A percentile compares a stretch with the other conserved stretches of the same genome.
Evolutionary conservation across 1,284 basidiomycete genomes (phyloP).

Genomic region (Cryptococcus wingfieldii): DNA sequence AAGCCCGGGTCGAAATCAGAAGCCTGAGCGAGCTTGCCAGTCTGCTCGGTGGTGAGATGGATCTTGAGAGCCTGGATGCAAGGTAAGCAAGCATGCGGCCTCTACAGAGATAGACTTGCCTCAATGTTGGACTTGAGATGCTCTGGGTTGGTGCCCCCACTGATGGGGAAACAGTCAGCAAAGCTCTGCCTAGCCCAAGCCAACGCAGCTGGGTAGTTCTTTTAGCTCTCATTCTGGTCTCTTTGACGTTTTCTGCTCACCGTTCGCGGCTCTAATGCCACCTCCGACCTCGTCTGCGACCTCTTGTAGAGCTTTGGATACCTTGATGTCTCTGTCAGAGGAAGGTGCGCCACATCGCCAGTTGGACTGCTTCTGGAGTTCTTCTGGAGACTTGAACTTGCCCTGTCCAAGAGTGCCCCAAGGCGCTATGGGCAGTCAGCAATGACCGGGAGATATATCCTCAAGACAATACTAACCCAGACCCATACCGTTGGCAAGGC

Average conservation of each 20-base stretch:
- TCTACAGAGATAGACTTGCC: constrained; percentile 16
- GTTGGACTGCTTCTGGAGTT: constrained; percentile 19
- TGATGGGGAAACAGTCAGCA: constrained; percentile 43
- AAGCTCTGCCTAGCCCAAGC: constrained; percentile 31
- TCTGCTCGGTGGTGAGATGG: constrained; percentile 39
- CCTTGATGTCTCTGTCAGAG: constrained; percentile 27
- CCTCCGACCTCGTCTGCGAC: constrained; percentile 51
- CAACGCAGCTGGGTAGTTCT: constrained; percentile 21
- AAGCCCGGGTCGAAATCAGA: constrained; percentile 15
- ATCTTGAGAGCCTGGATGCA: constrained; percentile 37
- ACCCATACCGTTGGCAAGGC: constrained; percentile 35
- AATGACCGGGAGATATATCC: neutral
- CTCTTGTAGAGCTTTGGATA: constrained; percentile 32
- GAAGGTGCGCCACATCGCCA: constrained; percentile 16
- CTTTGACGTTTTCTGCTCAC: constrained; percentile 15
- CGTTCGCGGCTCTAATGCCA: constrained; percentile 31
- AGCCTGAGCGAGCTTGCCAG: constrained; percentile 39
- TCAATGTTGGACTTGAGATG: constrained; percentile 39
- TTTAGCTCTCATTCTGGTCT: neutral
- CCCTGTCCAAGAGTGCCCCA: constrained; percentile 26
- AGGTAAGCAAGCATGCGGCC: neutral
- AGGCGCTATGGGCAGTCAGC: constrained; percentile 5
- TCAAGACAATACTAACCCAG: neutral
- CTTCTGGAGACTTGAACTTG: constrained; percentile 4
- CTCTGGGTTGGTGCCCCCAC: constrained; percentile 47